These are phyloP conservation scores for Conticribra guillardii DNA, from an alignment of 108 stramenopile species.

Conservation along the genomic window DNA sequence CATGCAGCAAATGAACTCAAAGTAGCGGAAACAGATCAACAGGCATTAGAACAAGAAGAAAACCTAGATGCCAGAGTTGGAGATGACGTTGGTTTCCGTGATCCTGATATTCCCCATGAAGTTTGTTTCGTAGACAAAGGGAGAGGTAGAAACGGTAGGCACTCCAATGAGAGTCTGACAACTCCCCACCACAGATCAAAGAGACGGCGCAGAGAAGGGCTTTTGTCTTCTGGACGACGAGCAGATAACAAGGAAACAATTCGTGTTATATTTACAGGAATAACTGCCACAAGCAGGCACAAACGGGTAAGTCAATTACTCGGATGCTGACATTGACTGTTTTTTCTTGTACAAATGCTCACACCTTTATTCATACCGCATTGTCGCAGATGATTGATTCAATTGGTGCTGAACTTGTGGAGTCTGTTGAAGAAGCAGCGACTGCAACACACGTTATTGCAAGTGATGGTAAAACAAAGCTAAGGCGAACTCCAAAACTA, in stretches of 20 bases:
- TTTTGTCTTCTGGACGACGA: not conserved
- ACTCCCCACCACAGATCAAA: not conserved
- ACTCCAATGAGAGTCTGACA: not conserved
- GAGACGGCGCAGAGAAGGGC: constrained; percentile 28
- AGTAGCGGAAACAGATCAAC: not conserved
- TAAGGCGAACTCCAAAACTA: constrained; percentile 69
- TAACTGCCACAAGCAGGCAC: constrained; percentile 43
- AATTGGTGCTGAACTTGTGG: constrained; percentile 61
- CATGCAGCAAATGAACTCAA: not conserved
- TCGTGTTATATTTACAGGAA: constrained; percentile 48
- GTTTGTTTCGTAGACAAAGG: not conserved
- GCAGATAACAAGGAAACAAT: constrained; percentile 9
- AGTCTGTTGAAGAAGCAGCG: constrained; percentile 56
- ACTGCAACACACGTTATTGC: constrained; percentile 68
- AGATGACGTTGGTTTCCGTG: not conserved
- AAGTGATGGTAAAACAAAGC: constrained; percentile 42
- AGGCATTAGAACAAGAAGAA: not conserved
- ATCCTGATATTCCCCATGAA: not conserved
- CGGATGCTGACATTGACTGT: not conserved
- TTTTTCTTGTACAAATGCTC: not conserved
- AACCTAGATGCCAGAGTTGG: not conserved
- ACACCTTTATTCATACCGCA: not conserved
- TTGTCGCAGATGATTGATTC: constrained; percentile 53
- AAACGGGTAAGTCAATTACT: constrained; percentile 18
- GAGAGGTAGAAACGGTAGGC: not conserved